These are phyloP conservation scores for Colletotrichum cereale DNA, from an alignment of 2,329 filamentous ascomycete genomes.

Conservation along the genomic window DNA sequence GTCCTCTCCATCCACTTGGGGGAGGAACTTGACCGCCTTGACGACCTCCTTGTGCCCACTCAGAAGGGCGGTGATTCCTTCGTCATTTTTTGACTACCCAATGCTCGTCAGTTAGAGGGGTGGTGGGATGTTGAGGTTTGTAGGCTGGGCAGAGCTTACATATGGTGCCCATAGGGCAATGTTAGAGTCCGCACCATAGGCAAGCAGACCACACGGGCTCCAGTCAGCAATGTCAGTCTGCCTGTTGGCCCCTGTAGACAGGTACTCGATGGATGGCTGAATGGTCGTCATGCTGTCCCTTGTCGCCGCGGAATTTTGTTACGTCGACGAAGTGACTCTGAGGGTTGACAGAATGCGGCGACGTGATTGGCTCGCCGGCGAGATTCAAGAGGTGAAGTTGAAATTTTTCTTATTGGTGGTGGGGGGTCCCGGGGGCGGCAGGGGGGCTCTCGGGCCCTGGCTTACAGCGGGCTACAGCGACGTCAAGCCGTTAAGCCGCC, in stretches of 20 bases:
- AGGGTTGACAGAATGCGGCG: conserved; percentile 49
- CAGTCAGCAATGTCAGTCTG: conserved; percentile 93
- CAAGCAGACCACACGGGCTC: conserved; percentile 79
- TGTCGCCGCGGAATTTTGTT: conserved; percentile 15
- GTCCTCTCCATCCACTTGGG: conserved; percentile 57
- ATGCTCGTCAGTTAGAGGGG: background rate
- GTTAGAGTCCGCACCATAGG: conserved; percentile 90
- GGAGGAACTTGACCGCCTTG: conserved; percentile 85
- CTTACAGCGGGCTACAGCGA: conserved; percentile 36
- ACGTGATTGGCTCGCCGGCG: conserved; percentile 52
- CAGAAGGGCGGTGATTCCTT: conserved; percentile 76
- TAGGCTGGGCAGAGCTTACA: conserved; percentile 20
- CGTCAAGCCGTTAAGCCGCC: conserved; percentile 11
- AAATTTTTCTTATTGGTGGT: conserved; percentile 37
- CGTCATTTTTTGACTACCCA: conserved; percentile 32
- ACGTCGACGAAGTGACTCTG: conserved; percentile 46
- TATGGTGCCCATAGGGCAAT: conserved; percentile 87
- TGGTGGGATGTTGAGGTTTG: background rate
- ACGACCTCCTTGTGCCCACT: conserved; percentile 83
- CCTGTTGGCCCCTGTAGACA: conserved; percentile 89
- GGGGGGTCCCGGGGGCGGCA: background rate
- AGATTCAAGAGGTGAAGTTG: conserved; percentile 38
- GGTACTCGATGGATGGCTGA: conserved; percentile 59
- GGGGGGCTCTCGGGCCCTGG: conserved; percentile 22
- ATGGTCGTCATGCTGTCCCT: conserved; percentile 42